These are phyloP conservation scores for Trichosporon sp. DNA, from an alignment of 1,284 basidiomycete genomes.

Conservation along the genomic window DNA sequence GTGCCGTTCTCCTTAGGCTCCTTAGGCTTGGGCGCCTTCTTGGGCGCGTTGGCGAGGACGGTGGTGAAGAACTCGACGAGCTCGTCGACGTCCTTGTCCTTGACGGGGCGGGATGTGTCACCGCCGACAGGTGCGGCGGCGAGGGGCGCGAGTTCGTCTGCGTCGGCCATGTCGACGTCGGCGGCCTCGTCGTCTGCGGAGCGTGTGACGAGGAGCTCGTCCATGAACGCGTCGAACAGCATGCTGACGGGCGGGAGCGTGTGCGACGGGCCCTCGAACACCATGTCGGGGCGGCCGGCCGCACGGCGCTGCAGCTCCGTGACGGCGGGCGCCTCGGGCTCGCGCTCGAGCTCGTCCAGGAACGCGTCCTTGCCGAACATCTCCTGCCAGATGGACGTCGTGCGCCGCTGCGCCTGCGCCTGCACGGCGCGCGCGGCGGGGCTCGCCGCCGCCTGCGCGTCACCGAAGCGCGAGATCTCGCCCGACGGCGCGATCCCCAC, in stretches of 20 bases:
- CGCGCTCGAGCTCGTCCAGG: constrained; percentile 30
- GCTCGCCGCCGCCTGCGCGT: constrained; percentile 20
- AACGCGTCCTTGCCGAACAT: constrained; percentile 51
- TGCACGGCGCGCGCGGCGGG: constrained; percentile 14
- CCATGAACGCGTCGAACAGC: constrained; percentile 70
- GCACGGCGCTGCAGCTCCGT: constrained; percentile 26
- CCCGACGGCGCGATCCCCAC: constrained; percentile 33
- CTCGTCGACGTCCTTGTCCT: constrained; percentile 19
- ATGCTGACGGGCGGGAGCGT: constrained; percentile 70
- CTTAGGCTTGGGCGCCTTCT: constrained; percentile 5
- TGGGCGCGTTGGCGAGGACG: constrained; percentile 9
- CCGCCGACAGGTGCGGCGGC: constrained; percentile 2
- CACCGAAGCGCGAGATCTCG: constrained; percentile 43
- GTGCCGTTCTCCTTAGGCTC: not conserved
- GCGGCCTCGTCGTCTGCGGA: constrained; percentile 4
- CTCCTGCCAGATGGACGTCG: constrained; percentile 49
- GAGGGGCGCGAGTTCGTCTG: not conserved
- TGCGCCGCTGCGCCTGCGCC: not conserved
- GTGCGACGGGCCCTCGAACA: constrained; percentile 72
- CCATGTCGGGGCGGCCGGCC: constrained; percentile 41
- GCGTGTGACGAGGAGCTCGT: constrained; percentile 56
- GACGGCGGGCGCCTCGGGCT: constrained; percentile 19
- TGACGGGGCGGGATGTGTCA: constrained; percentile 12
- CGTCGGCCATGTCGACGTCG: constrained; percentile 5
- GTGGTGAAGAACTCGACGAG: constrained; percentile 16